A percentile compares a stretch with the other conserved stretches of the same genome.
phyloP scores from a whole-genome alignment of 2,329 filamentous ascomycete species.

The Colletotrichum paranaense region DNA sequence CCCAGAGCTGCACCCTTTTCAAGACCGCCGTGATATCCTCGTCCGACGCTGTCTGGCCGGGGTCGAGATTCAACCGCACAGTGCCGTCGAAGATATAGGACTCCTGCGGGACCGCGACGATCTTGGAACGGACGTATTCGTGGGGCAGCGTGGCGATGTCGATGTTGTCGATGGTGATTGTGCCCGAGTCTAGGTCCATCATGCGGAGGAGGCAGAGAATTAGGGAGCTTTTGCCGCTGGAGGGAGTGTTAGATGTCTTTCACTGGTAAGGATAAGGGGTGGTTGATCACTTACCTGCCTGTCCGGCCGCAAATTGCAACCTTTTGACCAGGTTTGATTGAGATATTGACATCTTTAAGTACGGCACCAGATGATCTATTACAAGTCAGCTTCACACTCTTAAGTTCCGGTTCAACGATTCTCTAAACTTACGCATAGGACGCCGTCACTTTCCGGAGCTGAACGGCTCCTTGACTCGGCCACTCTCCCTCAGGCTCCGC shows the following conservation, averaged over 20 bases:
- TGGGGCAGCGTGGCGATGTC: constrained; percentile 46
- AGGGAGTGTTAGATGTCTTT: background rate
- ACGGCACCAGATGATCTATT: constrained; percentile 20
- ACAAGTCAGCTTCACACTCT: background rate
- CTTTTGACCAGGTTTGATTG: constrained; percentile 38
- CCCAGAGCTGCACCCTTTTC: constrained; percentile 56
- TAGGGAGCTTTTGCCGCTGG: constrained; percentile 60
- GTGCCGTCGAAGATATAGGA: constrained; percentile 59
- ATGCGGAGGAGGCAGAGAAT: constrained; percentile 54
- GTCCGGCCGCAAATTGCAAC: constrained; percentile 40
- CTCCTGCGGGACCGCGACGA: constrained; percentile 63
- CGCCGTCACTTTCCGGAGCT: constrained; percentile 3
- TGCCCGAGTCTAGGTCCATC: constrained; percentile 54
- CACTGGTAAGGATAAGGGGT: too few relatives aligned
- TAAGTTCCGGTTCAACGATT: fast-evolving
- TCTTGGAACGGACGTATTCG: constrained; percentile 40
- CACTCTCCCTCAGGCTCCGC: constrained; percentile 12
- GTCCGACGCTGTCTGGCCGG: constrained; percentile 48
- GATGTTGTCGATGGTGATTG: constrained; percentile 56
- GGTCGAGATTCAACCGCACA: constrained; percentile 61
- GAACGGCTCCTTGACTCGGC: background rate
- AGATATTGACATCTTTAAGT: constrained; percentile 25
- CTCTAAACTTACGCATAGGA: constrained; percentile 19
- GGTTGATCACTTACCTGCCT: too few relatives aligned
- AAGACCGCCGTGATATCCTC: constrained; percentile 56